Percentiles rank a stretch among this genome's conserved stretches.
phyloP scores from a whole-genome alignment of 345 rosid genomes.

The Microthlaspi erraticum region DNA sequence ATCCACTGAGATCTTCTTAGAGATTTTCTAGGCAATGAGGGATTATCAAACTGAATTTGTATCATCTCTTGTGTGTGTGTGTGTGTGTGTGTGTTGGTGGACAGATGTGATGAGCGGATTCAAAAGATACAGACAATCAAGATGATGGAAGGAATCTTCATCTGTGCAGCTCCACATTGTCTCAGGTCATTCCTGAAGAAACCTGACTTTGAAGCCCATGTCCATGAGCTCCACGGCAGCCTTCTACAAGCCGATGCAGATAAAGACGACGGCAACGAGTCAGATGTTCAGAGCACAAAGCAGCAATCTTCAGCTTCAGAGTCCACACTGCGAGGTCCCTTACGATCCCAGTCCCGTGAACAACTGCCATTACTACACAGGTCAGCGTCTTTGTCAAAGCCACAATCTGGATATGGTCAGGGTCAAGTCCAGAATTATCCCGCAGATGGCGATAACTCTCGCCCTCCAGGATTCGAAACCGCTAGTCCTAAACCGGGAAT shows the following conservation, averaged over 20 bases:
- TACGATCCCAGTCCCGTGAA: constrained; percentile 68
- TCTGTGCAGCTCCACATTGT: constrained; percentile 99
- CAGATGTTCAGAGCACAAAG: constrained; percentile 71
- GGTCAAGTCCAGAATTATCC: constrained; percentile 61
- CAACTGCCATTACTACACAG: constrained; percentile 56
- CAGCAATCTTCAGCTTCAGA: constrained; percentile 69
- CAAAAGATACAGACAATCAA: constrained; percentile 96
- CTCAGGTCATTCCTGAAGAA: constrained; percentile 88
- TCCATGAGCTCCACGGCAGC: constrained; percentile 64
- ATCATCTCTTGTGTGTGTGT: neutral
- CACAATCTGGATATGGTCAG: constrained; percentile 59
- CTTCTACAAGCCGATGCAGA: constrained; percentile 70
- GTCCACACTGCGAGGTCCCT: constrained; percentile 68
- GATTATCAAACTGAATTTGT: neutral
- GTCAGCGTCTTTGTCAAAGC: constrained; percentile 57
- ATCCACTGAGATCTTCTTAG: neutral
- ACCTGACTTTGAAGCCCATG: constrained; percentile 79
- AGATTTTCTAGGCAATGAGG: neutral
- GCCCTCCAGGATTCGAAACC: constrained; percentile 74
- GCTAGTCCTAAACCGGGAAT: constrained; percentile 57
- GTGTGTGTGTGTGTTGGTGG: neutral
- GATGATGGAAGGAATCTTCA: constrained; percentile 95
- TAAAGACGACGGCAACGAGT: constrained; percentile 74
- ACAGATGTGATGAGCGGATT: constrained; percentile 93
- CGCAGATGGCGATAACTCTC: constrained; percentile 53